phyloP scores from a whole-genome alignment of 768 basidiomycete species.

The Hydnomerulius pinastri region DNA sequence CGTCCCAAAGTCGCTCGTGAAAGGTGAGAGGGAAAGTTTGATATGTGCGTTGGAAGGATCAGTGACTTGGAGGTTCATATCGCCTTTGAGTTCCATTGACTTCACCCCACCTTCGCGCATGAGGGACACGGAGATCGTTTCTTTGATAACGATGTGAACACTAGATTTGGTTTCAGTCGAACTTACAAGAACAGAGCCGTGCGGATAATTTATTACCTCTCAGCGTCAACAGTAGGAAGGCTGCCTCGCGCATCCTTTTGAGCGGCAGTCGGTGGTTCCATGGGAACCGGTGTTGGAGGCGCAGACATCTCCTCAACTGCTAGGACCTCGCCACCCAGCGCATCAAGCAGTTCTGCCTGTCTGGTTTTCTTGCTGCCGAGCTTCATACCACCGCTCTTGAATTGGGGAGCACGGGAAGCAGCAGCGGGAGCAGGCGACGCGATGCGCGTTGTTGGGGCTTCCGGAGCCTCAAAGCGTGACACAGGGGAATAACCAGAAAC shows the following conservation, averaged over 20 bases:
- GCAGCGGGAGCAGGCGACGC: conserved; percentile 47
- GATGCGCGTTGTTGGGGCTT: conserved; percentile 45
- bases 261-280: conserved; percentile 44
- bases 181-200: background rate
- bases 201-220: conserved; percentile 54
- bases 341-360: conserved; percentile 85
- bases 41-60: conserved; percentile 75
- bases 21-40: conserved; percentile 61
- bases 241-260: conserved; percentile 59
- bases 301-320: conserved; percentile 52
- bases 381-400: conserved; percentile 97
- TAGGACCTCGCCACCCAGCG: conserved; percentile 77
- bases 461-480: conserved; percentile 69
- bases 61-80: conserved; percentile 88
- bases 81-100: conserved; percentile 89
- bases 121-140: conserved; percentile 77
- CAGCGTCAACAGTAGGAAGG: conserved; percentile 71
- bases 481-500: conserved; percentile 71
- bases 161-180: conserved; percentile 42
- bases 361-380: conserved; percentile 90
- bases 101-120: conserved; percentile 90
- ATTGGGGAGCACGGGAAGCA: conserved; percentile 67
- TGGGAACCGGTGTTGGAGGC: conserved; percentile 50
- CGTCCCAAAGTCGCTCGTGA: conserved; percentile 59
- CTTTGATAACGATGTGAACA: conserved; percentile 84